Conservation (phyloP, 202 grass and related monocot species). For the Carex arenaria region DNA sequence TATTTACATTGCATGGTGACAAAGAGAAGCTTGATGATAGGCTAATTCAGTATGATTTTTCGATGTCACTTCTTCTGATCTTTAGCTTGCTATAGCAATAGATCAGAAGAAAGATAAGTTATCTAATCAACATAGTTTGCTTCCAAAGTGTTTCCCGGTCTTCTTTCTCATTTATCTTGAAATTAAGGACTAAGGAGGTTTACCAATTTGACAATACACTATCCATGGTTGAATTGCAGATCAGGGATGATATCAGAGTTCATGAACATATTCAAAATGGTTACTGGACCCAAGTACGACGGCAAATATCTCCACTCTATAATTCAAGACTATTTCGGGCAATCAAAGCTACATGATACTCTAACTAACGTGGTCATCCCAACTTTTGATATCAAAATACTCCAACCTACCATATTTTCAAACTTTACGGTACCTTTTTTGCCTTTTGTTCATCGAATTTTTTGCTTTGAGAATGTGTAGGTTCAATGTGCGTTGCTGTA, state of each 20-base stretch:
- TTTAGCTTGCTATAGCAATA: not conserved
- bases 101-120: not conserved
- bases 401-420: constrained; percentile 64
- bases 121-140: not conserved
- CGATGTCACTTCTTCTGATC: not conserved
- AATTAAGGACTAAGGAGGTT: no score
- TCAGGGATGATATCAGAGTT: constrained; percentile 20
- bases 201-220: not conserved
- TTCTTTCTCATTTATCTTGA: not conserved
- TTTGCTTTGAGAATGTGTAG: not conserved
- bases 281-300: constrained; percentile 48
- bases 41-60: not conserved
- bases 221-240: constrained; percentile 22
- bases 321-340: constrained; percentile 36
- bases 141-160: not conserved
- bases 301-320: constrained; percentile 56
- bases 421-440: constrained; percentile 40
- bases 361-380: constrained; percentile 71
- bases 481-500: no score
- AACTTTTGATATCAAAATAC: constrained; percentile 49
- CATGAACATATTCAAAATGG: constrained; percentile 30
- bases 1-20: not conserved
- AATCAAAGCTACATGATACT: constrained; percentile 27
- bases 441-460: not conserved
- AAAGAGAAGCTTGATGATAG: not conserved